Conservation (phyloP, 768 basidiomycete species). For the Lepiota subincarnata region DNA sequence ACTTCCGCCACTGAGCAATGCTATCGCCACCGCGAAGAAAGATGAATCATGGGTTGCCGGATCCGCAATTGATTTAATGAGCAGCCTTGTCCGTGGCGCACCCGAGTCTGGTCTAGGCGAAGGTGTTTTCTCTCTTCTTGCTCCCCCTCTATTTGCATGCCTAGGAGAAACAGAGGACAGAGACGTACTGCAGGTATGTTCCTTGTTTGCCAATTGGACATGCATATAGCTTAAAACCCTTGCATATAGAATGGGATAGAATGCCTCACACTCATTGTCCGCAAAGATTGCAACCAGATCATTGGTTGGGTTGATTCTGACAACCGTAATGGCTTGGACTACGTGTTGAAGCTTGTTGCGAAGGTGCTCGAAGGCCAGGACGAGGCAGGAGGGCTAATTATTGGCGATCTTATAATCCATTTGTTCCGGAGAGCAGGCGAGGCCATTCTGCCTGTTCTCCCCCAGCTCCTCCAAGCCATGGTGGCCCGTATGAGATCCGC, state of each 20-base stretch:
- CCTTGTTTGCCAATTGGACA: not conserved
- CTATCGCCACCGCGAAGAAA: conserved; percentile 53
- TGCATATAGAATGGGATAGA: conserved; percentile 67
- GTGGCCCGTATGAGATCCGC: conserved; percentile 76
- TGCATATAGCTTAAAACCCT: not conserved
- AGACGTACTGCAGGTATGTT: conserved; percentile 69
- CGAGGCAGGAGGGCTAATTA: conserved; percentile 88
- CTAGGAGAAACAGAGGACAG: conserved; percentile 75
- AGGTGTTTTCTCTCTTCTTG: conserved; percentile 74
- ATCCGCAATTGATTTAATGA: conserved; percentile 79
- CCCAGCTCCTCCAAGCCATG: conserved; percentile 84
- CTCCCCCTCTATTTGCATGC: conserved; percentile 69
- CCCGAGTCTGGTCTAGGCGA: conserved; percentile 64
- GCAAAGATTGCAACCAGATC: conserved; percentile 83
- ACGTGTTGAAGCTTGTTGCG: conserved; percentile 72
- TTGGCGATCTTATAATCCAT: conserved; percentile 95
- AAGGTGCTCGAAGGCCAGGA: conserved; percentile 74
- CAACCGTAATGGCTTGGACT: conserved; percentile 72
- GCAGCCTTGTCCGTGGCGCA: conserved; percentile 66
- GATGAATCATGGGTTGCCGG: conserved; percentile 73
- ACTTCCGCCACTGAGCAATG: conserved; percentile 65
- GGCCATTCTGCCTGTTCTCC: conserved; percentile 77
- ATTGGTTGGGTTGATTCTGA: conserved; percentile 66
- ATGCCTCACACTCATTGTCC: conserved; percentile 77
- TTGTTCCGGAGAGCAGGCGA: conserved; percentile 81